Evolutionary conservation across 805 yeast genomes (phyloP), one percentile per base, ranked within the genome.

Genomic region (Lipomyces kockii): DNA sequence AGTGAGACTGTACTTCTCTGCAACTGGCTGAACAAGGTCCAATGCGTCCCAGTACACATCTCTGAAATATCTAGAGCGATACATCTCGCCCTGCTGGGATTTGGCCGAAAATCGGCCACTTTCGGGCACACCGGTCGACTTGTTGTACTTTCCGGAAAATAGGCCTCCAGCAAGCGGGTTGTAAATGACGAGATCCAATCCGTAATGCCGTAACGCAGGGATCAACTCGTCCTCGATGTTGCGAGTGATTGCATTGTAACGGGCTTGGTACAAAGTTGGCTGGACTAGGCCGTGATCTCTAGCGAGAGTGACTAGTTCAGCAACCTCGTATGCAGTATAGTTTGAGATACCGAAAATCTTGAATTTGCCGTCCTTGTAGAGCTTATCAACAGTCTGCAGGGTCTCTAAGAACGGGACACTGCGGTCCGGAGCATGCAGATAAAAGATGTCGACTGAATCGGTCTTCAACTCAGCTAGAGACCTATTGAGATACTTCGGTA

Each of bases 261-360:
- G 71, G 37, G 74, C 76, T 61, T 75, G 76, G 67, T 70, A 74
- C 27, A 74, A 70, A 3, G 74, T 65, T 2, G 77, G 77, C 25
- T 27, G 60, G 17, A 66, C 65, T 22, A 58, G 63, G 22, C 60
- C 60, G 52, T 63, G 35, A 17, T 7, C 37, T 9, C 51, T 29
- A 20, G 52, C 29, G 22, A 64, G 63, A n/a, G 63, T 60, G 22
- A 59, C 53, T 32, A 63, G 54, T 62, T 63, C 62, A 5, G 66
- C 67, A 17, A 66, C 67, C 39, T 66, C 67, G 49, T 63, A 60
- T 8, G 69, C 58, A 22, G 67, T 52, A 49, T 56, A 74, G 70
- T 75, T 75, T 17, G 76, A 74, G 7, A 74, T 37, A 27, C 76
- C 77, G 58, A 74, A 73, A 32, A 63, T 63, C 62, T 69, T 67